A percentile compares a stretch with the other conserved stretches of the same genome.
Evolutionary conservation across 108 stramenopile genomes (phyloP).

Genomic region (Schizochytrium sp.): DNA sequence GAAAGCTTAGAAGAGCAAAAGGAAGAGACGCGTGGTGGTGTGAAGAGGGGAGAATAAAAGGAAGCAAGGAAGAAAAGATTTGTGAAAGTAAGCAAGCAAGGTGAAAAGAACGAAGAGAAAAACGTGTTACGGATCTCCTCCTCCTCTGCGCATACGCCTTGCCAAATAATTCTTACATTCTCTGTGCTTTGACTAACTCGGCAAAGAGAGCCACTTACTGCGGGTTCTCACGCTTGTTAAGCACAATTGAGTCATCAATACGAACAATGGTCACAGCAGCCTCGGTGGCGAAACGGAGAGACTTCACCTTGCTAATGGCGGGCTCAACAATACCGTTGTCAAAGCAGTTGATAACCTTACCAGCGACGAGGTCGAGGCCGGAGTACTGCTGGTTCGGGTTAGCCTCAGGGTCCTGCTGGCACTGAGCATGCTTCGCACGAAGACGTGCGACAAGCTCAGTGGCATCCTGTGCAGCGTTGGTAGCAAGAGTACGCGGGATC

Average conservation of each 20-base stretch:
- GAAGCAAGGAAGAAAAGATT: no score
- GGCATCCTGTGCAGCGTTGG: constrained; percentile 99
- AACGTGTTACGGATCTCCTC: no score
- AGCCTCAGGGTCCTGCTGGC: constrained; percentile 65
- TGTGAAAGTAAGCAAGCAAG: no score
- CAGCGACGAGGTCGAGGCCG: constrained; percentile 90
- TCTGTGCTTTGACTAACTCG: no score
- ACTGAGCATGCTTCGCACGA: constrained; percentile 83
- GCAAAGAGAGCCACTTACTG: constrained; percentile 23
- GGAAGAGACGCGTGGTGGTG: no score
- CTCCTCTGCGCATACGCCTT: no score
- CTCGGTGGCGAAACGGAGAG: constrained; percentile 96
- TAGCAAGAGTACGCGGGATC: constrained; percentile 96
- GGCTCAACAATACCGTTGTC: constrained; percentile 98
- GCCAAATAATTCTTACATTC: no score
- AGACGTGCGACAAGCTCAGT: constrained; percentile 96
- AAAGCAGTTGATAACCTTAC: constrained; percentile 90
- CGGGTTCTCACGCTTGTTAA: constrained; percentile 59
- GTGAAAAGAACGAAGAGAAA: no score
- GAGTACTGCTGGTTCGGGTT: constrained; percentile 81
- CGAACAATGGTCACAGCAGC: constrained; percentile 98
- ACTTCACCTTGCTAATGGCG: constrained; percentile 99
- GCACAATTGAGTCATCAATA: constrained; percentile 91
- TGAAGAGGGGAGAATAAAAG: no score
- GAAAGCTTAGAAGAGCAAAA: no score